Base-by-base conservation (phyloP, 164 flowering plant species). In the Vitis labrusca region DNA sequence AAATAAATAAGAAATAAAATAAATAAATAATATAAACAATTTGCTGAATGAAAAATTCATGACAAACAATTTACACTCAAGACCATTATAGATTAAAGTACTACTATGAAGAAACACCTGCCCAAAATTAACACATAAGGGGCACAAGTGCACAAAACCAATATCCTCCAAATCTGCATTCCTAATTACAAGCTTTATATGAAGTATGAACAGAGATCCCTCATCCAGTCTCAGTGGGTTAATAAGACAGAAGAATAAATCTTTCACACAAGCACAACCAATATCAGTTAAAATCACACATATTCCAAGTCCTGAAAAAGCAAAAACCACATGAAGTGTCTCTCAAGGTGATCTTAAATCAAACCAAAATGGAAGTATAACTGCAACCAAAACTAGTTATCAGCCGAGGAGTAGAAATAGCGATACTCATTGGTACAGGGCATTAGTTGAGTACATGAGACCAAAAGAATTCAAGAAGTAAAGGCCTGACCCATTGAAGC, bases 131-230 rank as follows among this genome's bases (percentile, higher is more conserved):
- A 3, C 44, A 37, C 44, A 37, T 0, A 37, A 37, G 44, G 44
- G 44, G 44, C 44, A 37, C 1, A 6, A 37, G 44, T 37, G 44
- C 44, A 37, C 44, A 37, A 1, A 37, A 37, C 44, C 44, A 37
- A 37, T 37, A 37, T 37, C 44, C 44, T 37, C 7, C 44, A 37
- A 37, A 37, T 37, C 44, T 37, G 7, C 32, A n/a, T 19, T 10
- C 50, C 51, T n/a, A 44, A 37, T 44, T 11, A 50, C 51, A 11
- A 19, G n/a, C 15, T 5, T 15, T 0, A 15, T 53, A 53, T 10
- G 51, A 12, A 47, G 50, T 48, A 47, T 63, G 29, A 63, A 48
- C 27, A 63, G 17, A 23, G 65, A 62, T 15, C 23, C 51, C 65
- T 44, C 51, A 10, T 62, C 51, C 51, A 62, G 23, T 47, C 8